phyloP scores from a whole-genome alignment of 176 grass and related monocot species.

The Dendrocalamus sinicus region DNA sequence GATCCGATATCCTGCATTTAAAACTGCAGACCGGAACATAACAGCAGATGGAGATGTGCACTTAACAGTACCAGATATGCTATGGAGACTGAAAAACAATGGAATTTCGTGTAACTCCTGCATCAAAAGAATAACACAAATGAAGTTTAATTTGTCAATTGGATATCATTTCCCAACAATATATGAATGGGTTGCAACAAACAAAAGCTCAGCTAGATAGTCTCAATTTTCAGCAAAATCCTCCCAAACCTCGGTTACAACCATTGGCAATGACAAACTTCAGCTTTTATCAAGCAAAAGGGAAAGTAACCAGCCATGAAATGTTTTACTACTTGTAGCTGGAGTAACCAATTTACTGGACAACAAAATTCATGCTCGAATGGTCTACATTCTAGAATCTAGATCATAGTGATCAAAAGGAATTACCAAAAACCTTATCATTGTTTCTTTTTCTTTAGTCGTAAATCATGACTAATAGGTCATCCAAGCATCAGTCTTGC shows the following conservation, averaged over 20 bases:
- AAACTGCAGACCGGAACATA: constrained; percentile 86
- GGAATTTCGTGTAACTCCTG: constrained; percentile 87
- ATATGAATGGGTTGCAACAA: neutral
- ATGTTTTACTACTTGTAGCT: constrained; percentile 25
- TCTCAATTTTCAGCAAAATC: constrained; percentile 18
- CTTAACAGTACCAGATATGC: constrained; percentile 84
- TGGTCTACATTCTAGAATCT: neutral
- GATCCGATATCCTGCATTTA: constrained; percentile 95
- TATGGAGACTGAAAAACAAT: constrained; percentile 95
- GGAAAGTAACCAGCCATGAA: neutral
- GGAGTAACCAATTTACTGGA: neutral
- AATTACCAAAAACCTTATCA: neutral
- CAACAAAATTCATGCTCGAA: neutral
- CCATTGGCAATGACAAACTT: neutral
- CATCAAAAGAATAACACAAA: constrained; percentile 47
- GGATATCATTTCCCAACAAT: neutral
- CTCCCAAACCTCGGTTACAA: neutral
- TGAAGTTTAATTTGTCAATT: constrained; percentile 35
- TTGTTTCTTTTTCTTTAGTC: constrained; percentile 24
- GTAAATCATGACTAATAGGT: constrained; percentile 1
- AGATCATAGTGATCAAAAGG: neutral
- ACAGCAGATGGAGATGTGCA: constrained; percentile 79
- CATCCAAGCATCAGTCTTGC: neutral
- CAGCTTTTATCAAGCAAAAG: constrained; percentile 20
- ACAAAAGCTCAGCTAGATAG: constrained; percentile 30